phyloP scores from a whole-genome alignment of 768 basidiomycete genomes.

The Clathrus columnatus region DNA sequence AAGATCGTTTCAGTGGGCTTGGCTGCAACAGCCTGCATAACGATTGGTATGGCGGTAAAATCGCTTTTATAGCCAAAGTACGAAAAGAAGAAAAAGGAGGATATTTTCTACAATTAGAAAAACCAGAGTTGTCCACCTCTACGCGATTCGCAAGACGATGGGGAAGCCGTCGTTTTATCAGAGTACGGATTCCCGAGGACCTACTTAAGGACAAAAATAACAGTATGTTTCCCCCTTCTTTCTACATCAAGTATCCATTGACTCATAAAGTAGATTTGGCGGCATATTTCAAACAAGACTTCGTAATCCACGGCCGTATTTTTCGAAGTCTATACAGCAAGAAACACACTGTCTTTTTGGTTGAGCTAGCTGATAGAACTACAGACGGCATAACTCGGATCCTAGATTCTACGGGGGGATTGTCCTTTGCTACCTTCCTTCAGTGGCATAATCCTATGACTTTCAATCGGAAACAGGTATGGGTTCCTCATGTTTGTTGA shows the following conservation, averaged over 20 bases:
- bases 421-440: constrained; percentile 40
- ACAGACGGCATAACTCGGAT: neutral
- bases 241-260: neutral
- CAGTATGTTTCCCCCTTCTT: neutral
- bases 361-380: constrained; percentile 41
- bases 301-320: constrained; percentile 45
- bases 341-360: constrained; percentile 46
- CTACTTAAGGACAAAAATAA: constrained; percentile 24
- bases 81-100: constrained; percentile 11
- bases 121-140: constrained; percentile 44
- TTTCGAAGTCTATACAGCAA: constrained; percentile 57
- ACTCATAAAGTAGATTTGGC: constrained; percentile 18
- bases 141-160: constrained; percentile 49
- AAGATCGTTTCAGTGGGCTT: constrained; percentile 30
- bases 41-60: constrained; percentile 53
- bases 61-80: constrained; percentile 41
- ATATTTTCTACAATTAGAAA: constrained; percentile 38
- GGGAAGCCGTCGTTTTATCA: constrained; percentile 52
- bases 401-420: constrained; percentile 7
- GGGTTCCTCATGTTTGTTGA: neutral
- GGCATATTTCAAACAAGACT: constrained; percentile 38
- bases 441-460: constrained; percentile 46
- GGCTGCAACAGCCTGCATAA: constrained; percentile 28
- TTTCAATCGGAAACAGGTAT: constrained; percentile 43
- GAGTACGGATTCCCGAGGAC: constrained; percentile 35